Base-by-base conservation (phyloP, 768 basidiomycete species). In the Crucibulum laeve region DNA sequence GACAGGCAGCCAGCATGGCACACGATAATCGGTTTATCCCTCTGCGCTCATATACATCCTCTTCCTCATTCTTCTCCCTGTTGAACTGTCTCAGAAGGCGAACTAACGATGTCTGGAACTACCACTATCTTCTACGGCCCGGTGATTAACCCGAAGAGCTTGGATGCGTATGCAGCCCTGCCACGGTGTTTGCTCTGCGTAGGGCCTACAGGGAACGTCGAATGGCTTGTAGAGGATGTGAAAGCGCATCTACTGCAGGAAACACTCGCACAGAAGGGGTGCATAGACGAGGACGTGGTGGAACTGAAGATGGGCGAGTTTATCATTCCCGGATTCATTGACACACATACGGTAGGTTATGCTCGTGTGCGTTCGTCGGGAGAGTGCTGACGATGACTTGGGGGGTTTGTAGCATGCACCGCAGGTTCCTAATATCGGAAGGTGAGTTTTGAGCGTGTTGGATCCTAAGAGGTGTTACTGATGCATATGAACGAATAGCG, bases 241-340 rank as follows among this genome's bases (percentile, higher is more conserved):
- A 60, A 57, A 23, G 54, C 63, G 10, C 59, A 69, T 37, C 57
- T 59, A 39, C 52, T 88, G 5, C 73, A 73, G 57, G 69, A 79
- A 15, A 65, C 67, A 3, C 59, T 87, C 37, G 67, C 69, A 0
- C 60, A 63, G 34, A 76, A 80, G 48, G 84, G 80, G n/a, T 55
- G 67, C 15, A 35, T 61, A 6, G 65, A 75, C 33, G 57, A 74
- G 4, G 60, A 74, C 15, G 54, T 80, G 4, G 56, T 75, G 6
- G 44, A 44, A n/a, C 56, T 83, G 37, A 61, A 60, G 8, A 60
- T 70, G 2, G 79, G 79, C 13, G 71, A 82, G 50, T 93, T 92
- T 57, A 54, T 95, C 44, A 78, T 91, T 56, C 93, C 93, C 4
- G 93, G 93, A 3, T 80, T 95, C 59, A 69, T 94, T 42, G 93